Conservation (phyloP, 345 rosid genomes). For the Mangifera indica region DNA sequence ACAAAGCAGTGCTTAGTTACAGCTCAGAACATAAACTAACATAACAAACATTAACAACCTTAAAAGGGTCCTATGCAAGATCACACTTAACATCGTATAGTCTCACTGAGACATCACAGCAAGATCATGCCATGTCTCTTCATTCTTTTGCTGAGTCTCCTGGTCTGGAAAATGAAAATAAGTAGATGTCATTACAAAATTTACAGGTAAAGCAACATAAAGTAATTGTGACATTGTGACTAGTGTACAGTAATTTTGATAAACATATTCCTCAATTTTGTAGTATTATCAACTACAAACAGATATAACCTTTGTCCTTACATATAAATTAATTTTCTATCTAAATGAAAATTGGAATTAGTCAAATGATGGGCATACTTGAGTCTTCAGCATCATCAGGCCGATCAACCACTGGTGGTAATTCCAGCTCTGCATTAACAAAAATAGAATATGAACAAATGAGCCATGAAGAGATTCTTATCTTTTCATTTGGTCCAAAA, state of each 20-base stretch:
- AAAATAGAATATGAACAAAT: conserved; percentile 9
- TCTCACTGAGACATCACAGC: conserved; percentile 60
- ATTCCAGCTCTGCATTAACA: conserved; percentile 63
- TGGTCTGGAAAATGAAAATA: conserved; percentile 49
- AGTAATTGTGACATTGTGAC: background rate
- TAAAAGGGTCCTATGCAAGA: background rate
- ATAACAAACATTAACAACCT: background rate
- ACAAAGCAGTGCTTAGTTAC: background rate
- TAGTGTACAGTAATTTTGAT: too few relatives aligned
- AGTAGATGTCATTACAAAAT: too few relatives aligned
- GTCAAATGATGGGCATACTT: conserved; percentile 43
- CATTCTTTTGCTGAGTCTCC: conserved; percentile 60
- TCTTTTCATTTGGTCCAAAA: background rate
- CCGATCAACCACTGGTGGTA: conserved; percentile 74
- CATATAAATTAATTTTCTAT: too few relatives aligned
- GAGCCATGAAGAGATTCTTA: background rate
- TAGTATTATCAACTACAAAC: background rate
- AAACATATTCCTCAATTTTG: background rate
- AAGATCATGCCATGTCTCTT: conserved; percentile 83
- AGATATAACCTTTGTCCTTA: background rate
- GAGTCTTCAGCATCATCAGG: conserved; percentile 89
- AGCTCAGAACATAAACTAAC: background rate
- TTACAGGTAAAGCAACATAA: background rate
- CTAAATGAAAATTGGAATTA: background rate
- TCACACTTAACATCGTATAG: conserved; percentile 2